A percentile compares a stretch with the other conserved stretches of the same genome.
These are phyloP conservation scores for Backusella luteola DNA, from an alignment of 192 early-diverging fungal genomes.

Conservation along the genomic window DNA sequence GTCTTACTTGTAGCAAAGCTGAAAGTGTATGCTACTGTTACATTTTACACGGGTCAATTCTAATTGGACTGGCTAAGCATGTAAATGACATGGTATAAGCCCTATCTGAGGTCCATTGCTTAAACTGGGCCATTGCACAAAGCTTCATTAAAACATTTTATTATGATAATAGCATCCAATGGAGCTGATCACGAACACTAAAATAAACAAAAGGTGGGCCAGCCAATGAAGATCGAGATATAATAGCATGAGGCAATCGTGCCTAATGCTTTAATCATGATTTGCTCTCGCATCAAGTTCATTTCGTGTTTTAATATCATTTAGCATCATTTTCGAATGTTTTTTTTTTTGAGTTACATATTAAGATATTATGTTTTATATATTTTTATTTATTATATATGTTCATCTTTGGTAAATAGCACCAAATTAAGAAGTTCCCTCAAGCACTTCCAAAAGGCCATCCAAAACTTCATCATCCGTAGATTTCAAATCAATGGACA, in stretches of 20 bases:
- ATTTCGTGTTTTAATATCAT: too few relatives aligned
- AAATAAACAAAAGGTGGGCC: not conserved
- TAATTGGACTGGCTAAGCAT: too few relatives aligned
- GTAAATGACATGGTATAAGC: too few relatives aligned
- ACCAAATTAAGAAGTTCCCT: not conserved
- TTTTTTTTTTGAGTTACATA: too few relatives aligned
- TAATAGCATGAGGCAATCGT: not conserved
- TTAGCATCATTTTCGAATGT: too few relatives aligned
- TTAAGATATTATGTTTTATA: too few relatives aligned
- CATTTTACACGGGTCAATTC: too few relatives aligned
- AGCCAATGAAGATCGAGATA: not conserved
- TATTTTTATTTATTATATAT: not conserved
- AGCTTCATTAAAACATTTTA: not conserved
- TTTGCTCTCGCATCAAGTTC: too few relatives aligned
- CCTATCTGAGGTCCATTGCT: not conserved
- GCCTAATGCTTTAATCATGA: too few relatives aligned
- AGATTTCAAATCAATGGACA: conserved; percentile 55
- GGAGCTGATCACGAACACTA: not conserved
- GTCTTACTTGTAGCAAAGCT: too few relatives aligned
- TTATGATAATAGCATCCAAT: not conserved
- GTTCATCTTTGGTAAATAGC: not conserved
- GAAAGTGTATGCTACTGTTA: too few relatives aligned
- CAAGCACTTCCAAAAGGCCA: not conserved
- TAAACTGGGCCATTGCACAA: not conserved
- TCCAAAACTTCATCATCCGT: conserved; percentile 52